Conservation (phyloP, 2,329 filamentous ascomycete genomes). For the Zymoseptoria pseudotritici region DNA sequence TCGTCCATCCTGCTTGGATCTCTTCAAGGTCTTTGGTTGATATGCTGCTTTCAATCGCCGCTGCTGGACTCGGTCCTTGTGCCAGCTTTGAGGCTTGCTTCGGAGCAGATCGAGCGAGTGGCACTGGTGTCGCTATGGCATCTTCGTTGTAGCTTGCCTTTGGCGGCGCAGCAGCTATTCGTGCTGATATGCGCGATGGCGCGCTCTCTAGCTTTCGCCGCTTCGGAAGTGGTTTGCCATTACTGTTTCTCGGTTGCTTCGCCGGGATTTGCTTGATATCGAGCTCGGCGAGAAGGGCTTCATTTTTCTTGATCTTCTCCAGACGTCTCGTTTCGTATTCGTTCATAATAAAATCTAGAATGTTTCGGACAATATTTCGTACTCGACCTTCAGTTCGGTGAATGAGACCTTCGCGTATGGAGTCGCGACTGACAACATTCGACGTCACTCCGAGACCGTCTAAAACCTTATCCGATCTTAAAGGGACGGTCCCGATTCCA, state of each 20-base stretch:
- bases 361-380: too few relatives aligned
- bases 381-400: too few relatives aligned
- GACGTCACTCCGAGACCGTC: not conserved
- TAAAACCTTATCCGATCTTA: not conserved
- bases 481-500: not conserved
- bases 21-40: constrained; percentile 26
- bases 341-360: constrained; percentile 25
- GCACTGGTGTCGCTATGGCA: constrained; percentile 17
- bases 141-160: constrained; percentile 36
- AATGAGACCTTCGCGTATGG: too few relatives aligned
- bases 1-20: constrained; percentile 36
- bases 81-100: constrained; percentile 6
- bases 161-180: constrained; percentile 36
- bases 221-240: constrained; percentile 29
- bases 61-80: constrained; percentile 2
- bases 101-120: constrained; percentile 17
- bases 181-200: constrained; percentile 42
- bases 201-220: constrained; percentile 32
- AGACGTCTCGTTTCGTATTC: constrained; percentile 41
- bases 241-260: constrained; percentile 8
- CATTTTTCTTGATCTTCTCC: constrained; percentile 45
- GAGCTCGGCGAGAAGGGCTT: constrained; percentile 41
- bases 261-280: constrained; percentile 32
- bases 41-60: constrained; percentile 15
- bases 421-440: not conserved